Base-by-base conservation (phyloP, 2,329 filamentous ascomycete genomes). In the Stagonosporopsis chrysanthemi region DNA sequence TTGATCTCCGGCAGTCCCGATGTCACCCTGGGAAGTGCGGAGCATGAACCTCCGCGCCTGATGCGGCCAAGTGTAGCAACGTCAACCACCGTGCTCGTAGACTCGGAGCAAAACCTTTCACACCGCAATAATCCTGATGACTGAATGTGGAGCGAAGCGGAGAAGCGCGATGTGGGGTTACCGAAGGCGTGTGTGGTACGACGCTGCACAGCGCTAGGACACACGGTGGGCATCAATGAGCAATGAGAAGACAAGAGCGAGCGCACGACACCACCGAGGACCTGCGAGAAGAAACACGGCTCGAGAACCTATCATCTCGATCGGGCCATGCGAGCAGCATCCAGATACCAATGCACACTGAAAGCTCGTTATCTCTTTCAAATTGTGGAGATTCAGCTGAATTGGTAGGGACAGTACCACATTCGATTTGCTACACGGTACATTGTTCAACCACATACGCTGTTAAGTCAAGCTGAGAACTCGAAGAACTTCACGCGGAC, bases 1-100 rank as follows among this genome's bases (percentile, higher is more conserved):
- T 49, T 56, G 35, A 51, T 51, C 47, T 38, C 31, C 29, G 47
- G 41, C 41, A 41, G 40, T 35, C 46, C 8, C 53, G 41, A 56
- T 56, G 36, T 46, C 28, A 51, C 53, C 45, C 5, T 41, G 17
- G 31, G 38, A 26, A 49, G 29, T 6, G 22, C 52, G 53, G 47
- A 38, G 24, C 22, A 33, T 17, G 6, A 26, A 6, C 29, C 36
- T 48, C 54, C 54, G 48, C 39, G 31, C 46, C 38, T 7, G 19
- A 48, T 39, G 19, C n/a, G 6, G 24, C 12, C 14, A 51, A 56
- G 38, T 29, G 35, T 28, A 28, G 41, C 19, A 45, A 40, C 31
- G n/a, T 24, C 23, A n/a, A 29, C 38, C n/a, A 45, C 33, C n/a
- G 28, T 44, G n/a, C 28, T 26, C 11, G 17, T 28, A 24, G n/a